Conservation (phyloP, 176 grass and related monocot genomes). For the Raddia guianensis region DNA sequence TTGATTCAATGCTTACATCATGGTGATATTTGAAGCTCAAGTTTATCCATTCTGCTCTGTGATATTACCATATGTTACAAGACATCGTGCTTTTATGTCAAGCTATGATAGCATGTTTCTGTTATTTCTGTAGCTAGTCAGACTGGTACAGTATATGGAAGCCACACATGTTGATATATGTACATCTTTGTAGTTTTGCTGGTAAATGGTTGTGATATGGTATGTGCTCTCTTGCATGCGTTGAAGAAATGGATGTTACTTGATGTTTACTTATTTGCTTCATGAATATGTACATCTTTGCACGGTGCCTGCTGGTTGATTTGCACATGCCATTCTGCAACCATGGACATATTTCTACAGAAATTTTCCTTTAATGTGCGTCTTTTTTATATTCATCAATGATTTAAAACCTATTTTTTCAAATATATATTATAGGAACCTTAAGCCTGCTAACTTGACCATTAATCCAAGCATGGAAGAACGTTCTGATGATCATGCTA, state of each 20-base stretch:
- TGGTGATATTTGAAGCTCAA: not conserved
- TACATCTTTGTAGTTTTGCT: conserved; percentile 8
- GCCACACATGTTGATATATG: not conserved
- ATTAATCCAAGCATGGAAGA: conserved; percentile 52
- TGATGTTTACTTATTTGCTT: conserved; percentile 14
- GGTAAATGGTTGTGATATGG: not conserved
- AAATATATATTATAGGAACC: conserved; percentile 57
- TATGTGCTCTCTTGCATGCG: not conserved
- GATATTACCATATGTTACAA: conserved; percentile 14
- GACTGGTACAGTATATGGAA: not conserved
- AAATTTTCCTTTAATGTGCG: conserved; percentile 18
- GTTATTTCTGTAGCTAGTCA: conserved; percentile 5
- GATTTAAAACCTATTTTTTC: conserved; percentile 18
- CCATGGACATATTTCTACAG: conserved; percentile 7
- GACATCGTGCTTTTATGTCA: not conserved
- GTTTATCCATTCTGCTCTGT: not conserved
- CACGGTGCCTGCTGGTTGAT: not conserved
- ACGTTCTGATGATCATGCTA: conserved; percentile 55
- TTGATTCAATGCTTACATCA: not conserved
- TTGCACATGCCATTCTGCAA: not conserved
- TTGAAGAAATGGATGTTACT: conserved; percentile 27
- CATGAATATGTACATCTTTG: conserved; percentile 8
- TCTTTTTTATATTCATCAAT: not conserved
- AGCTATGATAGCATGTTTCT: not conserved
- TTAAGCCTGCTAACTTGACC: conserved; percentile 56